These are phyloP conservation scores for Globisporangium camurandrum DNA, from an alignment of 352 stramenopile species.

Conservation along the genomic window DNA sequence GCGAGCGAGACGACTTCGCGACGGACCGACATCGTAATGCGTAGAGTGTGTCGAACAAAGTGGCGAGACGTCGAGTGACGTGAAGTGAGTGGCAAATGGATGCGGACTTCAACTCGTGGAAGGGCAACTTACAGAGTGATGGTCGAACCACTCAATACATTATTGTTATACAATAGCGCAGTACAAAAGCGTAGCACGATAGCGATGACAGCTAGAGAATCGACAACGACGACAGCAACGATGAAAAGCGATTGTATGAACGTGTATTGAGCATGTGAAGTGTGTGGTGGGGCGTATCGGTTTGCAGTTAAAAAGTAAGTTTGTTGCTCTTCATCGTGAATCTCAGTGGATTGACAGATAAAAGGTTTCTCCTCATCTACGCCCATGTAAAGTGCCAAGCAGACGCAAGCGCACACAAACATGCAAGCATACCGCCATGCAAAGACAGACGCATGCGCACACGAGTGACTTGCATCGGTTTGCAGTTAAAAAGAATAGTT, in stretches of 20 bases:
- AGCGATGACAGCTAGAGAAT: not conserved
- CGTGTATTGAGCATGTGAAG: no score
- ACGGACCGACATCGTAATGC: conserved; percentile 52
- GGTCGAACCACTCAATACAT: no score
- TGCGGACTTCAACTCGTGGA: no score
- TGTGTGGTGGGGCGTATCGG: conserved; percentile 14
- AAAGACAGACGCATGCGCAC: not conserved
- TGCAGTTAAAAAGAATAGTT: conserved; percentile 86
- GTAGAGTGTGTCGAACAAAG: not conserved
- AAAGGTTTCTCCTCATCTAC: conserved; percentile 66
- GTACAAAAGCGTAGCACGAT: not conserved
- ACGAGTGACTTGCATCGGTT: conserved; percentile 40
- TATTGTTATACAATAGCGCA: no score
- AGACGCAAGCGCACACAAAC: conserved; percentile 5
- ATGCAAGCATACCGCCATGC: not conserved
- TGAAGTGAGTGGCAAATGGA: no score
- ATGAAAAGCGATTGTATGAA: not conserved
- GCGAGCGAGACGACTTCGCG: conserved; percentile 68
- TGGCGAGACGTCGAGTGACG: no score
- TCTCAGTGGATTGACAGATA: conserved; percentile 80
- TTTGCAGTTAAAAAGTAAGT: conserved; percentile 76
- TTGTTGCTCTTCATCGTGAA: conserved; percentile 71
- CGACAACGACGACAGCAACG: not conserved
- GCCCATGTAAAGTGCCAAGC: conserved; percentile 2
- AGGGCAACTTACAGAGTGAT: no score